Conservation (phyloP, 371 early-diverging fungal species). For the Mortierella sp. region DNA sequence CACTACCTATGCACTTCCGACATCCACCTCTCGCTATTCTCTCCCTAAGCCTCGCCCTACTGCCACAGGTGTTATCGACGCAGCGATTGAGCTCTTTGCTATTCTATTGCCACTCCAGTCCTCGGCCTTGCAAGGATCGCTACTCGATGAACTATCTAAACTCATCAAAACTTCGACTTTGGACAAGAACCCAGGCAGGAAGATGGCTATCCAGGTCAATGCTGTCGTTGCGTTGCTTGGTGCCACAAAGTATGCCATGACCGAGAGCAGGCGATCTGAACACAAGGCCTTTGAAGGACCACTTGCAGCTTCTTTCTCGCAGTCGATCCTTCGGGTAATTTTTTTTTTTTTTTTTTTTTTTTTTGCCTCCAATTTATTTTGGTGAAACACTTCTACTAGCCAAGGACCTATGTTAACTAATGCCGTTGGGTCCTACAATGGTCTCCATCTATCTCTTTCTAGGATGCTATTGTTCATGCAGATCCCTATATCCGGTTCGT, state of each 20-base stretch:
- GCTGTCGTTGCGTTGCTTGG: constrained; percentile 77
- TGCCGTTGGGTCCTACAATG: too few species aligned
- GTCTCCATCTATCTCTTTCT: not conserved
- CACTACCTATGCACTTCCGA: constrained; percentile 56
- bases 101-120: constrained; percentile 71
- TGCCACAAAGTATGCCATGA: constrained; percentile 71
- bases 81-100: constrained; percentile 80
- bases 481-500: constrained; percentile 80
- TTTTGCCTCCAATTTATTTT: not conserved
- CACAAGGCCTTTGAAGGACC: constrained; percentile 48
- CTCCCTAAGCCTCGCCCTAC: constrained; percentile 55
- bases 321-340: constrained; percentile 44
- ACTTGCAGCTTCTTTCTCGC: constrained; percentile 39
- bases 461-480: constrained; percentile 77
- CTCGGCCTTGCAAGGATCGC: constrained; percentile 76
- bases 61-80: constrained; percentile 62
- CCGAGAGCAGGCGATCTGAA: constrained; percentile 42
- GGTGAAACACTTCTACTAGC: too few species aligned
- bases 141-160: constrained; percentile 80
- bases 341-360: not conserved
- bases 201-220: constrained; percentile 84
- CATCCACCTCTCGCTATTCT: constrained; percentile 34
- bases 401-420: too few species aligned
- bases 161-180: constrained; percentile 67
- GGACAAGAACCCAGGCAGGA: constrained; percentile 80